These are phyloP conservation scores for Ettlia oleoabundans DNA, from an alignment of 139 green algal genomes.

Conservation along the genomic window DNA sequence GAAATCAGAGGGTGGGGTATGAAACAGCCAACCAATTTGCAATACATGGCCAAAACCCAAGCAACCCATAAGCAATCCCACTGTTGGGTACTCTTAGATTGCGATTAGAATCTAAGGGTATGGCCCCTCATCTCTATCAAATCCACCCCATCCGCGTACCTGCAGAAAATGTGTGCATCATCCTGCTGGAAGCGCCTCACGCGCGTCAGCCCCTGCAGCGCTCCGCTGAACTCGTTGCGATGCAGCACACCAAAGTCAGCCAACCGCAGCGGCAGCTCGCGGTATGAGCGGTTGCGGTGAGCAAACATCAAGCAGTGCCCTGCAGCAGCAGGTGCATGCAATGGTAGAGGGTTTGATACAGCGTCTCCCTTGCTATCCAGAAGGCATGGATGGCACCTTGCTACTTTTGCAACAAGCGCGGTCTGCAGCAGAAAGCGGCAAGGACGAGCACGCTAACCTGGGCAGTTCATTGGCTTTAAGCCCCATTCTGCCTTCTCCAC, in stretches of 20 bases:
- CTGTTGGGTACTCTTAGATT: too few relatives aligned
- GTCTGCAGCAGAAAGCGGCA: not conserved
- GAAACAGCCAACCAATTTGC: too few relatives aligned
- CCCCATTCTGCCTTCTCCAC: conserved; percentile 96
- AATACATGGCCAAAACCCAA: too few relatives aligned
- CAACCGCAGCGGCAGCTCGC: conserved; percentile 93
- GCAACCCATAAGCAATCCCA: too few relatives aligned
- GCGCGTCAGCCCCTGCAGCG: conserved; percentile 86
- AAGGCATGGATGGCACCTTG: not conserved
- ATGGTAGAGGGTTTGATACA: too few relatives aligned
- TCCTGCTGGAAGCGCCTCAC: conserved; percentile 98
- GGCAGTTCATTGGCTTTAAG: conserved; percentile 99
- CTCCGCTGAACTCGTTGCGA: conserved; percentile 92
- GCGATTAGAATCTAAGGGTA: too few relatives aligned
- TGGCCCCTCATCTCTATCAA: too few relatives aligned
- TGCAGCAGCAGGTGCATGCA: too few relatives aligned
- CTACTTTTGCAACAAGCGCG: not conserved
- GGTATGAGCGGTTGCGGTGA: conserved; percentile 87
- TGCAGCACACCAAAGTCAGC: conserved; percentile 99
- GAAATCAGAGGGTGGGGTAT: not conserved
- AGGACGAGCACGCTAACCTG: conserved; percentile 53
- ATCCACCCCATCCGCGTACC: too few relatives aligned
- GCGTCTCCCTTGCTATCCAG: not conserved
- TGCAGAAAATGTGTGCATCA: conserved; percentile 99
- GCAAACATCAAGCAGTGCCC: conserved; percentile 98